Evolutionary conservation across 257 asterid genomes (phyloP), one percentile per base, ranked within the genome.

Genomic region (Parsonsia alboflavescens): DNA sequence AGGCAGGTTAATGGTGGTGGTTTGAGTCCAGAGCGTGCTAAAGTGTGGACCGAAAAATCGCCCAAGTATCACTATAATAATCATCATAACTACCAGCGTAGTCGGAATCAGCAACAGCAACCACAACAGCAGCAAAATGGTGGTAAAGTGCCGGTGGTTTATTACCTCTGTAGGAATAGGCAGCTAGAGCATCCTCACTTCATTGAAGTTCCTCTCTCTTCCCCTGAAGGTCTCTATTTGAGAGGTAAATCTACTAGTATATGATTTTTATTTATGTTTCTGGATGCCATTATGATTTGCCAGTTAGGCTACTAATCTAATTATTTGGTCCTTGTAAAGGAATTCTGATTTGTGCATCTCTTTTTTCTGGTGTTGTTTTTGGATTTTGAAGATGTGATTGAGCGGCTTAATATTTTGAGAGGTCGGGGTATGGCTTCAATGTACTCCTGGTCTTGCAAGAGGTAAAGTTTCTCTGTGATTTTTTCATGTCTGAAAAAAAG

Each of bases 371-470:
- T 15, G 41, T 45, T 53, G 61, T 73, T 52, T 56, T 70, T 48
- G 52, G 65, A 65, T 15, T 63, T 24, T 73, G 87, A 75, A 95
- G 99, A 95, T 86, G 98, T 95, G 78, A 86, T 91, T 69, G 90
- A 88, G 75, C 91, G 94, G 88, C 96, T 95, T 24, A 91, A 87
- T 70, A 86, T 71, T 33, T 80, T 95, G 86, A 86, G 99, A 78
- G 99, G 99, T 78, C 85, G 93, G 82, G 96, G 98, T 77, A 88
- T 95, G 91, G 96, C 98, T 85, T 87, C 96, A 0, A 81, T 84
- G 86, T 95, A 92, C 71, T 91, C 99, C 30, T 95, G 99, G 99
- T 92, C 99, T 83, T 95, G 96, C 91, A 95, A 95, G 86, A 92
- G 99, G 99, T 95, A 77, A 76, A 45, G 59, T 10, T 19, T 70